Evolutionary conservation across 2,329 filamentous ascomycete species (phyloP).

Genomic region (Colletotrichum chrysophilum): DNA sequence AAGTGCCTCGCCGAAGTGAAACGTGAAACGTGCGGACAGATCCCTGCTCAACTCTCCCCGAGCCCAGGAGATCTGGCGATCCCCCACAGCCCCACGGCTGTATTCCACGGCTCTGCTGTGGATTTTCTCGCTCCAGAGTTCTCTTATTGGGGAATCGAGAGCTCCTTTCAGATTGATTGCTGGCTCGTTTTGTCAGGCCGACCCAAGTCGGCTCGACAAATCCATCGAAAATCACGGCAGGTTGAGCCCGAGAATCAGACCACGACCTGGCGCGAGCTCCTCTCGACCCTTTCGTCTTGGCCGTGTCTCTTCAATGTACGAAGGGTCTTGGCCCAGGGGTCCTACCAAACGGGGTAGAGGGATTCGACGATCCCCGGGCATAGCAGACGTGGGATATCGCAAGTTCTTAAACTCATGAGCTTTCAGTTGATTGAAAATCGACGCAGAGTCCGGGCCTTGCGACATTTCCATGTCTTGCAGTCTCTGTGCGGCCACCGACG

Average conservation of each 20-base stretch:
- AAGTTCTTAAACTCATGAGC: background rate
- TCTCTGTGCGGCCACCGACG: background rate
- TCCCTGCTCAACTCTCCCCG: conserved; percentile 14
- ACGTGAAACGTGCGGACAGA: conserved; percentile 21
- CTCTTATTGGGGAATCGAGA: background rate
- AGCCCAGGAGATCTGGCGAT: conserved; percentile 6
- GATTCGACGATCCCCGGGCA: background rate
- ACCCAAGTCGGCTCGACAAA: background rate
- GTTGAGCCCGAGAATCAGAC: background rate
- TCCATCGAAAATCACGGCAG: background rate
- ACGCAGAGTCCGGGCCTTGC: background rate
- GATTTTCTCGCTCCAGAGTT: background rate
- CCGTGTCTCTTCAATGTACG: background rate
- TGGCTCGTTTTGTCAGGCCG: background rate
- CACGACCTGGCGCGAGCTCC: background rate
- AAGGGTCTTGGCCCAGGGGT: conserved; percentile 9
- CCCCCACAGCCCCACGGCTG: background rate
- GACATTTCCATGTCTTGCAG: background rate
- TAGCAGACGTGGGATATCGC: background rate
- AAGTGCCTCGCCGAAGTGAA: conserved; percentile 19
- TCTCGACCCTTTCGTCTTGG: background rate
- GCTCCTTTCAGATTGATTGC: background rate
- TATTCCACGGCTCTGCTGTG: background rate
- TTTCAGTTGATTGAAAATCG: background rate
- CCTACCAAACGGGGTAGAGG: background rate